Percentiles rank a stretch among this genome's conserved stretches.
Evolutionary conservation across 2,329 filamentous ascomycete species (phyloP).

Genomic region (Monilinia fructicola): DNA sequence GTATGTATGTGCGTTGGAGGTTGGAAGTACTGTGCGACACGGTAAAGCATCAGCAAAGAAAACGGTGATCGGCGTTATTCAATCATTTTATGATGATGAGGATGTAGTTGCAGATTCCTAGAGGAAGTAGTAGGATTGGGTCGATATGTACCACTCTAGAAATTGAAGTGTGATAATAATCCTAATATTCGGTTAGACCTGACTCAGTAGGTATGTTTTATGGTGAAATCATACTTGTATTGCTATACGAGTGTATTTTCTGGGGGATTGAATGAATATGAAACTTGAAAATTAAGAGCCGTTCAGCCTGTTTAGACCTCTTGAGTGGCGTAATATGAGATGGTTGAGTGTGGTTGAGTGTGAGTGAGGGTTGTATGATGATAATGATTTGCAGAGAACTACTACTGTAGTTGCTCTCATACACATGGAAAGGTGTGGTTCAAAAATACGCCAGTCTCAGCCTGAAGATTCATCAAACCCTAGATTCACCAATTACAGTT

Average conservation of each 20-base stretch:
- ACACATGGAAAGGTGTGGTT: neutral
- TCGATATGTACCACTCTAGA: neutral
- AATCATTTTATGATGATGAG: conserved; percentile 8
- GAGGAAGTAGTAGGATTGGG: neutral
- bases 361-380: neutral
- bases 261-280: neutral
- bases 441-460: conserved; percentile 7
- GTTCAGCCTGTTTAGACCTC: neutral
- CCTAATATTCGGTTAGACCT: neutral
- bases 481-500: neutral
- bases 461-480: neutral
- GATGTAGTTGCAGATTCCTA: conserved; percentile 3
- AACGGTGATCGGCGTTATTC: conserved; percentile 8
- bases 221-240: neutral
- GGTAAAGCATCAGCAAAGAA: conserved; percentile 5
- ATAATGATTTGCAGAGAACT: neutral
- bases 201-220: neutral
- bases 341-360: neutral
- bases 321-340: neutral
- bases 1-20: conserved; percentile 11
- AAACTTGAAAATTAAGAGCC: neutral
- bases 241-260: neutral
- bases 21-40: neutral
- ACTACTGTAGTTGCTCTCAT: neutral
- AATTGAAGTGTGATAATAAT: neutral